Conservation (phyloP, 1,284 basidiomycete species). For the Thelephora terrestris region DNA sequence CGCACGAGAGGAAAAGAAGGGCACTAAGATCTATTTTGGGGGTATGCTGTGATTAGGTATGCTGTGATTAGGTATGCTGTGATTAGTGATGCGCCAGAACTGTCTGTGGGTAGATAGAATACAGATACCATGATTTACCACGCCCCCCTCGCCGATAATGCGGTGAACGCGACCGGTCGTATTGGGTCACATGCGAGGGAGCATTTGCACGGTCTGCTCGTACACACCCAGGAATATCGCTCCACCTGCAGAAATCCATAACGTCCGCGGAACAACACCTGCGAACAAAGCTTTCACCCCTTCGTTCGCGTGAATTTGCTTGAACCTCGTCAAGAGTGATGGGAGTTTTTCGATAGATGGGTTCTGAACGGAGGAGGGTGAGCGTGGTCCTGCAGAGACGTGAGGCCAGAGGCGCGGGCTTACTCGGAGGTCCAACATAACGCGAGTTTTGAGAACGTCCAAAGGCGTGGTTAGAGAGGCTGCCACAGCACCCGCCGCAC, state of each 20-base stretch:
- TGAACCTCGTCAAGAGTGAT: slow-evolving; percentile 44
- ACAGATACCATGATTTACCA: no score
- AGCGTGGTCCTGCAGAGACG: neutral
- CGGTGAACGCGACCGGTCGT: no score
- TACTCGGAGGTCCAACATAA: slow-evolving; percentile 89
- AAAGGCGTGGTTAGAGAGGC: slow-evolving; percentile 90
- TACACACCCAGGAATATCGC: slow-evolving; percentile 96
- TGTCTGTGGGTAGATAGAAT: no score
- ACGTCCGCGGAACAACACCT: slow-evolving; percentile 83
- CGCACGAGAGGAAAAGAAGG: no score
- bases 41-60: no score
- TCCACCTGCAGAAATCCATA: slow-evolving; percentile 95
- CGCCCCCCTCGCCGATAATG: no score
- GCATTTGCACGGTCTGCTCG: slow-evolving; percentile 43
- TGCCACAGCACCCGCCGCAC: slow-evolving; percentile 83
- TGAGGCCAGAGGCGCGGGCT: slow-evolving; percentile 15
- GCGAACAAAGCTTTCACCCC: slow-evolving; percentile 74
- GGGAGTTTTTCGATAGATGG: slow-evolving; percentile 39
- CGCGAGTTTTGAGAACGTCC: slow-evolving; percentile 94
- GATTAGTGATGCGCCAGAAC: no score
- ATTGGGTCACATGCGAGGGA: slow-evolving; percentile 2
- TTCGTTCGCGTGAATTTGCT: slow-evolving; percentile 63
- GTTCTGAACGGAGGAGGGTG: slow-evolving; percentile 26
- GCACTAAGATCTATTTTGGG: no score
- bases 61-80: no score